phyloP scores from a whole-genome alignment of 2,329 filamentous ascomycete genomes.

The Xylaria sp. region DNA sequence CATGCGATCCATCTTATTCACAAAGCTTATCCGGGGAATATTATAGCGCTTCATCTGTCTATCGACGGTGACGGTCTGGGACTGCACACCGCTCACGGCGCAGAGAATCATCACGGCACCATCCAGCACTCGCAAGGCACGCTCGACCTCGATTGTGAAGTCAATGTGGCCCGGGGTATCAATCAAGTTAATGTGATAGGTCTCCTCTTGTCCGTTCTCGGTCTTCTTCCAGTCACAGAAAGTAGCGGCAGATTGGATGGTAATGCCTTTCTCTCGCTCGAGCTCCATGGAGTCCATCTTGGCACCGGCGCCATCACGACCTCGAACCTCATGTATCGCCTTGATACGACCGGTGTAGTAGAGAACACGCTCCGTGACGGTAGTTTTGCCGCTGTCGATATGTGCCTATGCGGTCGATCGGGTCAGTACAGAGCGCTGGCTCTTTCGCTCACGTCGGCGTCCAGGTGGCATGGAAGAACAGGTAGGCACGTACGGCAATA shows the following conservation, averaged over 20 bases:
- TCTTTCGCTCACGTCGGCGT: conserved; percentile 8
- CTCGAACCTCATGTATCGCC: conserved; percentile 94
- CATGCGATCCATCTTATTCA: conserved; percentile 99
- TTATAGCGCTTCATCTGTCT: conserved; percentile 99
- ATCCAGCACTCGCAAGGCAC: conserved; percentile 92
- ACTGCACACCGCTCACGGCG: conserved; percentile 96
- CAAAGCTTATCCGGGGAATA: conserved; percentile 91
- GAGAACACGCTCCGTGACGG: conserved; percentile 92
- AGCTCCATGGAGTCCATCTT: conserved; percentile 99
- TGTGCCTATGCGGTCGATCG: conserved; percentile 71
- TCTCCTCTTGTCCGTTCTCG: conserved; percentile 84
- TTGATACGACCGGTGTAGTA: conserved; percentile 99
- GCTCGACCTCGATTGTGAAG: conserved; percentile 98
- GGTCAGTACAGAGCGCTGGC: conserved; percentile 29
- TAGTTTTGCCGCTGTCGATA: conserved; percentile 99
- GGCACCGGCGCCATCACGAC: conserved; percentile 92
- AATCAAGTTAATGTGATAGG: conserved; percentile 97
- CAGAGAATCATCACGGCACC: conserved; percentile 99
- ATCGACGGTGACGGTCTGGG: conserved; percentile 97
- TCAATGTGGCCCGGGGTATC: conserved; percentile 99
- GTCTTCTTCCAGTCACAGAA: conserved; percentile 97
- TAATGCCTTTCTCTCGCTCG: conserved; percentile 98
- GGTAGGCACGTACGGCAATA: conserved; percentile 76
- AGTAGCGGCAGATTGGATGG: conserved; percentile 96
- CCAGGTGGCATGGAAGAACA: conserved; percentile 4